Conservation (phyloP, 257 asterid species). For the Solanum sitiens region DNA sequence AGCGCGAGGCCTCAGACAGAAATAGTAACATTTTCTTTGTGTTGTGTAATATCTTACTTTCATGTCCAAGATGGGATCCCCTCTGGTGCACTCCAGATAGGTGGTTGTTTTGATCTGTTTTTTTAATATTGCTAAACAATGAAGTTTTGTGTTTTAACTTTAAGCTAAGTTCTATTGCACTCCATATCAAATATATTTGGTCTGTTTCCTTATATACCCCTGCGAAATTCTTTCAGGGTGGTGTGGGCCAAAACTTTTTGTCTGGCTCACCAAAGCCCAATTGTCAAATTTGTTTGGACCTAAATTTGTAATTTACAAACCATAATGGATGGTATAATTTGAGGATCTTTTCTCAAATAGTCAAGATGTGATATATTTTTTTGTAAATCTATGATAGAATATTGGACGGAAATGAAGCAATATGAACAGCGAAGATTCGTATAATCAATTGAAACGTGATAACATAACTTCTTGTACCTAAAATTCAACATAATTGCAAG, state of each 20-base stretch:
- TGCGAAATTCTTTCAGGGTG: not conserved
- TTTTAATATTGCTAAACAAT: not conserved
- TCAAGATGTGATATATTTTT: not conserved
- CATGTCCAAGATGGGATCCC: not conserved
- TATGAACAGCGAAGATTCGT: not conserved
- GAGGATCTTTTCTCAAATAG: not conserved
- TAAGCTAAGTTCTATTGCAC: not conserved
- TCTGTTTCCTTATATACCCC: not conserved
- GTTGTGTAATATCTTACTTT: not conserved
- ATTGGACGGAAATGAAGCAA: not conserved
- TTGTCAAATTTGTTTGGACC: not conserved
- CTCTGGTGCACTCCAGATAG: not conserved
- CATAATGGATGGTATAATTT: not conserved
- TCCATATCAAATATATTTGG: not conserved
- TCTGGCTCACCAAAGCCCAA: not conserved
- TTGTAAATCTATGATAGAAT: too few relatives aligned
- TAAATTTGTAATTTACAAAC: not conserved
- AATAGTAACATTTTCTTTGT: not conserved
- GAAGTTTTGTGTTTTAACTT: not conserved
- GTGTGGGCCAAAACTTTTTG: not conserved
- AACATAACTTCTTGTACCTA: not conserved
- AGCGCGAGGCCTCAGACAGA: not conserved
- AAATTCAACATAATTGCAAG: not conserved
- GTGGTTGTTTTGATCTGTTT: not conserved
- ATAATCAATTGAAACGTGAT: not conserved